A percentile compares a stretch with the other conserved stretches of the same genome.
These are phyloP conservation scores for Elsinoe necatrix DNA, from an alignment of 2,329 filamentous ascomycete genomes.

Conservation along the genomic window DNA sequence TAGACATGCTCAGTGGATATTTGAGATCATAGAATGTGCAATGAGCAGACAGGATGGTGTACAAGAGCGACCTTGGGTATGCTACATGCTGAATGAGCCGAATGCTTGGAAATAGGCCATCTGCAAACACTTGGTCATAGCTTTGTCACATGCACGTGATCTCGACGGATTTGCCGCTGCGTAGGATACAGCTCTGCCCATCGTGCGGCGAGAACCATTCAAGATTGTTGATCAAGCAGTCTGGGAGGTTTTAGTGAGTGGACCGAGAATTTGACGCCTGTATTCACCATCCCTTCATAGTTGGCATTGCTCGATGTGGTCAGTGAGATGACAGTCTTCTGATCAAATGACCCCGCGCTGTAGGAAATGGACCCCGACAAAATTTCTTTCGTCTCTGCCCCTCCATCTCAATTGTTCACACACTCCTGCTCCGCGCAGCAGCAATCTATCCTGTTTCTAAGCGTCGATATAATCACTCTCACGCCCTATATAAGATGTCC, in stretches of 20 bases:
- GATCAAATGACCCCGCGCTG: background rate
- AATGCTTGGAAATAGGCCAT: background rate
- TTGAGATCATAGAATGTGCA: no score
- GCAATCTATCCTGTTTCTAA: background rate
- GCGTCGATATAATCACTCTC: background rate
- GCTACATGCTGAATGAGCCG: no score
- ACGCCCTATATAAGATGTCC: no score
- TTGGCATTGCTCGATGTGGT: background rate
- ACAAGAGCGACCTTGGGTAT: background rate
- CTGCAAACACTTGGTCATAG: background rate
- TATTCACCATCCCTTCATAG: no score
- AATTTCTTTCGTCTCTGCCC: conserved; percentile 13
- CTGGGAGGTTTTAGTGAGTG: no score
- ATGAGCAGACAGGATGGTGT: no score
- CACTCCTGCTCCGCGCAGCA: background rate
- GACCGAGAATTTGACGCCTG: no score
- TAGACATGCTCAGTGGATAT: no score
- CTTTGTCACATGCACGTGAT: background rate
- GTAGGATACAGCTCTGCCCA: background rate
- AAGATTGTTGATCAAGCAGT: background rate
- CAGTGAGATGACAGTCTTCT: background rate
- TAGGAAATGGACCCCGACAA: background rate
- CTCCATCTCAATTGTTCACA: conserved; percentile 11
- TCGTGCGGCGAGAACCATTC: background rate
- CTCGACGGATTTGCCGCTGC: background rate